Percentiles rank a stretch among this genome's conserved stretches.
These are phyloP conservation scores for Penicillium griseofulvum DNA, from an alignment of 2,329 filamentous ascomycete species.

Conservation along the genomic window DNA sequence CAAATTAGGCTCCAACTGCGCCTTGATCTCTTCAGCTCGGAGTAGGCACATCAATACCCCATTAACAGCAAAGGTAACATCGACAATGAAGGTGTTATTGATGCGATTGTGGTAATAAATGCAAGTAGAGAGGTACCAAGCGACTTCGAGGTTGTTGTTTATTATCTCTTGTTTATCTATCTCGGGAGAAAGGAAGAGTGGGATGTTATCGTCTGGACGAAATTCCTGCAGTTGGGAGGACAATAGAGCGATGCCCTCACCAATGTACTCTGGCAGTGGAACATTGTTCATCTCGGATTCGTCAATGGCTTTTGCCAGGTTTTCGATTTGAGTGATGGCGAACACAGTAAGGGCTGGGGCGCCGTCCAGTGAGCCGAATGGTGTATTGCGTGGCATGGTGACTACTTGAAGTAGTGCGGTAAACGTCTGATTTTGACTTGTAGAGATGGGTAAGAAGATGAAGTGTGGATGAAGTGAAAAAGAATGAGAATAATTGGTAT, in stretches of 20 bases:
- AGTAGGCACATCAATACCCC: not conserved
- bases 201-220: not conserved
- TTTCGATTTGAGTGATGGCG: not conserved
- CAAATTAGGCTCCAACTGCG: not conserved
- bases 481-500: no score
- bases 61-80: not conserved
- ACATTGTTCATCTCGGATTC: fast-evolving
- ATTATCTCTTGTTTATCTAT: not conserved
- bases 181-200: not conserved
- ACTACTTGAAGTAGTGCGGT: not conserved
- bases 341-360: not conserved
- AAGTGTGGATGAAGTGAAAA: no score
- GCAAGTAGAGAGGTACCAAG: not conserved
- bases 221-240: not conserved
- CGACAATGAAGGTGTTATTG: no score
- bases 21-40: not conserved
- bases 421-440: no score
- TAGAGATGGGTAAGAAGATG: no score
- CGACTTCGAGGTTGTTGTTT: not conserved
- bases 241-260: not conserved
- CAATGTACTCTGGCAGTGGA: not conserved
- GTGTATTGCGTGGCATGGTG: not conserved
- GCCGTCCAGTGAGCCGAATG: not conserved
- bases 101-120: not conserved
- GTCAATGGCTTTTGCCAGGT: not conserved